phyloP scores from a whole-genome alignment of 1,139 yeast species.

The Nakaseomyces sp. region DNA sequence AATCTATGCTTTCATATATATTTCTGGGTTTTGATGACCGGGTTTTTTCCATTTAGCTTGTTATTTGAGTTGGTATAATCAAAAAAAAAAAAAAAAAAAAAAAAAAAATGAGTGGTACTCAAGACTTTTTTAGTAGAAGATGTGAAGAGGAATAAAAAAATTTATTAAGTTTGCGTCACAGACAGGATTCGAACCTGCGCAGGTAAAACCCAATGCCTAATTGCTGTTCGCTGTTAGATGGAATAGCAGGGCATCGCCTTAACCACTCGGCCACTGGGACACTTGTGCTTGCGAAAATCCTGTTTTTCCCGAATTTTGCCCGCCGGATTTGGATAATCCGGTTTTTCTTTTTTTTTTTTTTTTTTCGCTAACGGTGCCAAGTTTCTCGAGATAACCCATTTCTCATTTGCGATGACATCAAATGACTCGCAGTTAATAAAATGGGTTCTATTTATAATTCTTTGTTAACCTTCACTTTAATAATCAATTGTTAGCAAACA shows the following conservation, averaged over 20 bases:
- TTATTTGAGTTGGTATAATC: too few relatives aligned
- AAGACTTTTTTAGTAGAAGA: too few relatives aligned
- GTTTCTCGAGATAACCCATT: too few relatives aligned
- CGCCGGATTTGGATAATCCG: background rate
- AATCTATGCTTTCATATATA: too few relatives aligned
- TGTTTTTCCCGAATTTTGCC: background rate
- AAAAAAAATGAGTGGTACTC: too few relatives aligned
- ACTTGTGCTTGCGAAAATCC: background rate
- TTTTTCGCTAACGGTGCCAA: too few relatives aligned
- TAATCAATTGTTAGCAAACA: too few relatives aligned
- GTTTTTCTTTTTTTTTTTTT: background rate
- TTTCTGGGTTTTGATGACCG: too few relatives aligned
- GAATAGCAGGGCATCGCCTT: conserved; percentile 78
- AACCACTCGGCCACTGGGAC: conserved; percentile 82
- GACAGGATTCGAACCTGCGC: conserved; percentile 62
- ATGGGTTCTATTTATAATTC: too few relatives aligned
- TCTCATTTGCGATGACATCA: background rate
- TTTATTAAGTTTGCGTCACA: conserved; percentile 42
- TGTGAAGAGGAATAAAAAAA: conserved; percentile 11
- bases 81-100: background rate
- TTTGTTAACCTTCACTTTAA: too few relatives aligned
- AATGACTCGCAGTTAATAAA: too few relatives aligned
- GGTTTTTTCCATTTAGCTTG: too few relatives aligned
- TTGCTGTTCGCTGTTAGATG: conserved; percentile 22
- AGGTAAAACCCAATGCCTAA: conserved; percentile 49